phyloP scores from a whole-genome alignment of 2,329 filamentous ascomycete species.

The Fusarium cyanostomum region DNA sequence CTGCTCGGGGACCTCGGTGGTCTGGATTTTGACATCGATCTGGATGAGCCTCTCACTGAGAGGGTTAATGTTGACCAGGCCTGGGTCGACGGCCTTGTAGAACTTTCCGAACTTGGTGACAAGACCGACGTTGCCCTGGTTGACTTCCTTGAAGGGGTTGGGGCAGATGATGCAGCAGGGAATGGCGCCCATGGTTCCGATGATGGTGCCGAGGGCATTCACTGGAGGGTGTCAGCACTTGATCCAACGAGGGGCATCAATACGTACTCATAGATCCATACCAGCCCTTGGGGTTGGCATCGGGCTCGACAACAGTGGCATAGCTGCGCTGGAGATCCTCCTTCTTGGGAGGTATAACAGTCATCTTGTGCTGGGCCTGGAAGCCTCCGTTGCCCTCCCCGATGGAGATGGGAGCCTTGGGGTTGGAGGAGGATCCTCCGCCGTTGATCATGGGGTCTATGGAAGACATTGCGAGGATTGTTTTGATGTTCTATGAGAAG shows the following conservation, averaged over 20 bases:
- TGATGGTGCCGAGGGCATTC: conserved; percentile 75
- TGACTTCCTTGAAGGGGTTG: conserved; percentile 93
- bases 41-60: conserved; percentile 89
- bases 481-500: too few species aligned
- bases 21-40: conserved; percentile 99
- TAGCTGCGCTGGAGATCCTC: conserved; percentile 89
- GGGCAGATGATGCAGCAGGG: conserved; percentile 93
- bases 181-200: conserved; percentile 85
- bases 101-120: conserved; percentile 96
- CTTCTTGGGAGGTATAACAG: conserved; percentile 80
- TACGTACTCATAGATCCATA: conserved; percentile 85
- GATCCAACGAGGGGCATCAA: background rate
- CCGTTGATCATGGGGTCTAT: conserved; percentile 40
- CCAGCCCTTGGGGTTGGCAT: conserved; percentile 82
- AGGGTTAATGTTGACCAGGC: conserved; percentile 96
- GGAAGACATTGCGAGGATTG: conserved; percentile 27
- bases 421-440: conserved; percentile 44
- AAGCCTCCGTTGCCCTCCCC: conserved; percentile 53
- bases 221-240: conserved; percentile 55
- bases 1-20: conserved; percentile 95
- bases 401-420: conserved; percentile 41
- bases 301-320: conserved; percentile 70
- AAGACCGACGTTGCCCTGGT: conserved; percentile 92
- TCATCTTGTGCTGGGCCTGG: conserved; percentile 65
- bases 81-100: conserved; percentile 94